phyloP scores from a whole-genome alignment of 2,329 filamentous ascomycete genomes.

The Pseudonectria foliicola region DNA sequence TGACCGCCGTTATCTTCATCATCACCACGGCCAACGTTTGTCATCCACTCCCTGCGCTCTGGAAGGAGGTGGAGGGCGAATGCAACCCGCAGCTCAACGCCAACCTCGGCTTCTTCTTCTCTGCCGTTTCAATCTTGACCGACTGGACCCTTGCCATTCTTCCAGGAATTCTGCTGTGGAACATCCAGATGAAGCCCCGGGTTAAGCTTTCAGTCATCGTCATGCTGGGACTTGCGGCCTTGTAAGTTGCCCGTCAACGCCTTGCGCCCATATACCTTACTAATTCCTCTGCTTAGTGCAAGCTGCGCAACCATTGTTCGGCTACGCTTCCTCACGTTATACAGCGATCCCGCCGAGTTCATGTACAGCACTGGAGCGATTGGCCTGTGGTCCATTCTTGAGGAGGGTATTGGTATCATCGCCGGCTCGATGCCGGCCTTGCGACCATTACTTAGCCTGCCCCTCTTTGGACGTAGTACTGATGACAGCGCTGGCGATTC shows the following conservation, averaged over 20 bases:
- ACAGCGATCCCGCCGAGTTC: constrained; percentile 15
- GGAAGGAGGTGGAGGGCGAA: constrained; percentile 12
- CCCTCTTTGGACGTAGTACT: constrained; percentile 8
- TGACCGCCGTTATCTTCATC: constrained; percentile 14
- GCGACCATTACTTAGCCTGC: constrained; percentile 12
- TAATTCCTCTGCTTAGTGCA: constrained; percentile 7
- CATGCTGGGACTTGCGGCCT: constrained; percentile 14
- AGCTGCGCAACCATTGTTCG: constrained; percentile 17
- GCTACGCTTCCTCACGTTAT: constrained; percentile 13
- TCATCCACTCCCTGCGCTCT: constrained; percentile 18
- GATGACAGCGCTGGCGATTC: constrained; percentile 7
- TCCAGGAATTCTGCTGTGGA: constrained; percentile 18
- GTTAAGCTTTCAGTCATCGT: constrained; percentile 16
- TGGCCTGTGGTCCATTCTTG: constrained; percentile 16
- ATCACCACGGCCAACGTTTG: constrained; percentile 17
- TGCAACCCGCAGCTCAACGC: constrained; percentile 13
- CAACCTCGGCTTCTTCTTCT: constrained; percentile 19
- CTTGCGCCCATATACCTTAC: not conserved
- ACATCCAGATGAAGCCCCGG: constrained; percentile 18
- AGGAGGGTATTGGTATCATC: constrained; percentile 18
- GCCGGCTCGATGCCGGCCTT: constrained; percentile 17
- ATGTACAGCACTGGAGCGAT: constrained; percentile 17
- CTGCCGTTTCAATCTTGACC: constrained; percentile 18
- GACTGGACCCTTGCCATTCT: constrained; percentile 20
- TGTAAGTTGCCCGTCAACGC: too few relatives aligned